A percentile compares a stretch with the other conserved stretches of the same genome.
These are phyloP conservation scores for Kwoniella dendrophila DNA, from an alignment of 768 basidiomycete species.

Conservation along the genomic window DNA sequence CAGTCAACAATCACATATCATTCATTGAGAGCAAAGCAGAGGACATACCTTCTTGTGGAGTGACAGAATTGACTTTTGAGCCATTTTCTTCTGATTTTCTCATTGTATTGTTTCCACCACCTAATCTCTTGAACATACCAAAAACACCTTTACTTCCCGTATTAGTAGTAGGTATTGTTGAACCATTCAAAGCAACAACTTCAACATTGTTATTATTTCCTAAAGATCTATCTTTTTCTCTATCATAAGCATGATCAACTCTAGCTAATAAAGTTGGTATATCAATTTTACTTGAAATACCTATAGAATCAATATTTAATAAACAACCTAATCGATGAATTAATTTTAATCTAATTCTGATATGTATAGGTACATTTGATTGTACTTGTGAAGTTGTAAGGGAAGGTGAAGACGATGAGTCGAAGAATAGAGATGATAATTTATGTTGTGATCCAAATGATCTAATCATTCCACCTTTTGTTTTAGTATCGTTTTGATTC, in stretches of 20 bases:
- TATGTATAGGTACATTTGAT: conserved; percentile 40
- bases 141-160: conserved; percentile 28
- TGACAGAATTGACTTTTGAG: background rate
- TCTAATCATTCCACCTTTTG: conserved; percentile 4
- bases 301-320: conserved; percentile 34
- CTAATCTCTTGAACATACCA: conserved; percentile 34
- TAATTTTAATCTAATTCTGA: conserved; percentile 33
- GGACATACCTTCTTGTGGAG: conserved; percentile 21
- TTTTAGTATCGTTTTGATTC: background rate
- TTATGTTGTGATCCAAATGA: conserved; percentile 9
- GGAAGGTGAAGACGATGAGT: too few relatives aligned
- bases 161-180: background rate
- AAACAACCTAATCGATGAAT: conserved; percentile 38
- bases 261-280: conserved; percentile 41
- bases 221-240: background rate
- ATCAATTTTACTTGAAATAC: conserved; percentile 37
- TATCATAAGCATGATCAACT: conserved; percentile 42
- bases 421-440: conserved; percentile 24
- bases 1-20: too few relatives aligned
- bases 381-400: too few relatives aligned
- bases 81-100: background rate
- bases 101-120: conserved; percentile 12
- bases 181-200: background rate
- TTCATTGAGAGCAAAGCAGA: too few relatives aligned
- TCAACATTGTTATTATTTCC: conserved; percentile 2